These are phyloP conservation scores for Phytophthora cryptogea DNA, from an alignment of 352 stramenopile genomes.

Conservation along the genomic window DNA sequence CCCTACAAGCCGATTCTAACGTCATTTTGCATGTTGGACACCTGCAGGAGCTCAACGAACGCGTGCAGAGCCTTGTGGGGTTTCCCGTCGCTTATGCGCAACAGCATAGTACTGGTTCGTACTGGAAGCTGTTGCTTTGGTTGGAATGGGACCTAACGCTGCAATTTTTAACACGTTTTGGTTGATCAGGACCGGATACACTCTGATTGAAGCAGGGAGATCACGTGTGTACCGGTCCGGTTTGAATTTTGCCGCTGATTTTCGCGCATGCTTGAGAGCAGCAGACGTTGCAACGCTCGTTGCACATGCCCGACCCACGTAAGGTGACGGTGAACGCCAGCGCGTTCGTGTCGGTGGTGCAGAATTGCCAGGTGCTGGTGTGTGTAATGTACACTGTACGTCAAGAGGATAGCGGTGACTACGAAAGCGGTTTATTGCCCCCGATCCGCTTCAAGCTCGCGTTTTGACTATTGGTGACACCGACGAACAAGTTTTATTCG, in stretches of 20 bases:
- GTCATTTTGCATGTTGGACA: constrained; percentile 7
- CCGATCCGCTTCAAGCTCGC: constrained; percentile 6
- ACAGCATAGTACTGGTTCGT: constrained; percentile 68
- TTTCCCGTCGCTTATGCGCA: constrained; percentile 52
- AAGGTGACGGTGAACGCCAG: constrained; percentile 95
- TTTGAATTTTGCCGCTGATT: constrained; percentile 97
- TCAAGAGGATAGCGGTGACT: constrained; percentile 92
- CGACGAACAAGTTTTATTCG: constrained; percentile 15
- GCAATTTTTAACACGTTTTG: constrained; percentile 1
- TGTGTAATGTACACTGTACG: constrained; percentile 91
- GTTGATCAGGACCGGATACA: constrained; percentile 30
- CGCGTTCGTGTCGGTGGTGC: constrained; percentile 95
- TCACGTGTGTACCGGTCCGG: constrained; percentile 96
- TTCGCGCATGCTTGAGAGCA: constrained; percentile 95
- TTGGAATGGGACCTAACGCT: background rate
- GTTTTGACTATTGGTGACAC: constrained; percentile 1
- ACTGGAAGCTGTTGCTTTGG: constrained; percentile 1
- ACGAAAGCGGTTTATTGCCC: constrained; percentile 42
- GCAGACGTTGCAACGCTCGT: constrained; percentile 94
- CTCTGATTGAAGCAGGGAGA: constrained; percentile 69
- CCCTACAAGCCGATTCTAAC: constrained; percentile 1
- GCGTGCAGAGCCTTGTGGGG: constrained; percentile 72
- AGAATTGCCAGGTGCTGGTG: constrained; percentile 94
- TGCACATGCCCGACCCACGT: constrained; percentile 91
- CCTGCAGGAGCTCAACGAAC: constrained; percentile 66